Conservation (phyloP, 2,329 filamentous ascomycete genomes). For the Penicillium aurantiogriseum region DNA sequence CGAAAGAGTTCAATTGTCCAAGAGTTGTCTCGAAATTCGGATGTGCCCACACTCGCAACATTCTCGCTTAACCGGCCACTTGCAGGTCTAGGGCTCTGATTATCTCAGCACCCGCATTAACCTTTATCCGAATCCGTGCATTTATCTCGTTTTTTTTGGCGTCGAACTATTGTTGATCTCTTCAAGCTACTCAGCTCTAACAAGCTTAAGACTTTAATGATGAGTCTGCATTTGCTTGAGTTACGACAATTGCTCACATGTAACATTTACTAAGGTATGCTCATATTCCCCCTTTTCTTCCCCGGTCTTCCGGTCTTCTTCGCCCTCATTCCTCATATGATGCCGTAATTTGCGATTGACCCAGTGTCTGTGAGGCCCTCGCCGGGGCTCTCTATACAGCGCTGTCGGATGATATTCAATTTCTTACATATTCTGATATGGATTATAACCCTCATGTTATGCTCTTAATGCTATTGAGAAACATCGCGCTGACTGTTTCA, state of each 20-base stretch:
- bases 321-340: conserved; percentile 55
- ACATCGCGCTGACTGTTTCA: conserved; percentile 26
- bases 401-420: conserved; percentile 77
- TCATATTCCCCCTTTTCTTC: not conserved
- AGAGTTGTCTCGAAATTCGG: conserved; percentile 40
- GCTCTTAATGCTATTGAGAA: conserved; percentile 3
- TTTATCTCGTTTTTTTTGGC: conserved; percentile 25
- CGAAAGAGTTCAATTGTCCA: conserved; percentile 34
- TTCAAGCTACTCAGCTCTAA: conserved; percentile 10
- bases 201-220: conserved; percentile 8
- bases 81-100: conserved; percentile 38
- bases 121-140: conserved; percentile 27
- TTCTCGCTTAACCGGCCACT: conserved; percentile 44
- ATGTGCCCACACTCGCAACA: conserved; percentile 38
- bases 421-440: conserved; percentile 98
- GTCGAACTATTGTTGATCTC: not conserved
- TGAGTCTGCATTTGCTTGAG: not conserved
- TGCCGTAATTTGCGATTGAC: conserved; percentile 99
- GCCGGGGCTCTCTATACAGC: conserved; percentile 83
- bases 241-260: not conserved
- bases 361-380: conserved; percentile 76
- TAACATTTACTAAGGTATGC: conserved; percentile 25
- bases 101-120: conserved; percentile 15
- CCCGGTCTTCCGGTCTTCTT: not conserved
- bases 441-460: conserved; percentile 7